Evolutionary conservation across 129 eudicot species (phyloP).

Genomic region (Helianthus tuberosus): DNA sequence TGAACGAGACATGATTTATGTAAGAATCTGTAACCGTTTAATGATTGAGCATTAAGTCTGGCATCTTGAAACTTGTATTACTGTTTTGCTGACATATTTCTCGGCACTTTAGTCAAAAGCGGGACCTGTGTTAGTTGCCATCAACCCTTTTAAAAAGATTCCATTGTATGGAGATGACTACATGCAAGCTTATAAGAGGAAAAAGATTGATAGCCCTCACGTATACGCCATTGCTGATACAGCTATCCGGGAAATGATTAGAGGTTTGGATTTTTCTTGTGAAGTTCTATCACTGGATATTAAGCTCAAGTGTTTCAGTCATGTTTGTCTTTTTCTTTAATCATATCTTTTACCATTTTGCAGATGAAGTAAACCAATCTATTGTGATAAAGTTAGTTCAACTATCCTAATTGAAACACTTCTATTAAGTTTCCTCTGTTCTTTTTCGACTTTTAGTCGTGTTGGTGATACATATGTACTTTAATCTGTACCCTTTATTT

Average conservation of each 20-base stretch:
- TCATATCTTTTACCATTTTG: slow-evolving; percentile 6
- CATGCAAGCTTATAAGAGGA: slow-evolving; percentile 64
- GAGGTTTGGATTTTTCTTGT: slow-evolving; percentile 46
- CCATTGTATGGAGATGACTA: slow-evolving; percentile 66
- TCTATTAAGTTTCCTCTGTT: background rate
- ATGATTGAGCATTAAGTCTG: background rate
- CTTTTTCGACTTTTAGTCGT: background rate
- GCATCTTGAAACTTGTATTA: slow-evolving; percentile 25
- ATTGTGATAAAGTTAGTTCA: slow-evolving; percentile 80
- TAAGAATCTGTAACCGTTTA: slow-evolving; percentile 44
- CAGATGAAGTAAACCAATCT: slow-evolving; percentile 96
- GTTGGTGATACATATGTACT: background rate
- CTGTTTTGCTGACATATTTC: slow-evolving; percentile 15
- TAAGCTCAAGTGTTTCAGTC: background rate
- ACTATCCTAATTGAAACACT: background rate
- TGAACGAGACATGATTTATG: slow-evolving; percentile 67
- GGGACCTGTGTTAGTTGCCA: slow-evolving; percentile 85
- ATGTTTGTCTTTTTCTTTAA: slow-evolving; percentile 6
- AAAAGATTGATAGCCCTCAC: slow-evolving; percentile 70
- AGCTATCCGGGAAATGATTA: slow-evolving; percentile 78
- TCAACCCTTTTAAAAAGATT: slow-evolving; percentile 84
- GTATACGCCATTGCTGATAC: slow-evolving; percentile 93
- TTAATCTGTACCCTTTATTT: slow-evolving; percentile 23
- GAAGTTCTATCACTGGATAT: background rate
- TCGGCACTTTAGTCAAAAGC: slow-evolving; percentile 72